These are phyloP conservation scores for Murraya paniculata DNA, from an alignment of 345 rosid species.

Conservation along the genomic window DNA sequence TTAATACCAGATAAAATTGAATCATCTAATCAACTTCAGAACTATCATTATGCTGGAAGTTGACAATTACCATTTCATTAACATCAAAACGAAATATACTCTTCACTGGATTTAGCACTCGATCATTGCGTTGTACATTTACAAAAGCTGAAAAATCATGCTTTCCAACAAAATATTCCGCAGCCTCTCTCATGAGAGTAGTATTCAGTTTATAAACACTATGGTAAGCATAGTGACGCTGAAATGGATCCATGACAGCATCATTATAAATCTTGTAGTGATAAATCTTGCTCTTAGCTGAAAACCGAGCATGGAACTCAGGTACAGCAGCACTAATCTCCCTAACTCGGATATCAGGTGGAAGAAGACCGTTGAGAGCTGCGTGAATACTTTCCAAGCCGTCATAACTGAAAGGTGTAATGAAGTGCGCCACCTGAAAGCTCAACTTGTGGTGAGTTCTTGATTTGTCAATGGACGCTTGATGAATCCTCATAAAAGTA, in stretches of 20 bases:
- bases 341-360: constrained; percentile 73
- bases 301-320: constrained; percentile 88
- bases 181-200: constrained; percentile 64
- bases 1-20: background rate
- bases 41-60: constrained; percentile 2
- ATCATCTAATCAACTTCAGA: constrained; percentile 3
- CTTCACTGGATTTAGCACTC: constrained; percentile 69
- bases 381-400: constrained; percentile 62
- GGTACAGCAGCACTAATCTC: constrained; percentile 74
- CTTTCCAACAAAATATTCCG: constrained; percentile 56
- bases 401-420: constrained; percentile 79
- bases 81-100: constrained; percentile 62
- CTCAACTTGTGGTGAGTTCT: constrained; percentile 21
- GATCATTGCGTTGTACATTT: constrained; percentile 65
- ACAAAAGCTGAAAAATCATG: constrained; percentile 91
- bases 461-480: constrained; percentile 11
- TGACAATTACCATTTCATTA: constrained; percentile 56
- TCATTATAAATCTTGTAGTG: constrained; percentile 76
- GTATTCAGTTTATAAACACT: constrained; percentile 58
- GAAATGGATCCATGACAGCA: constrained; percentile 82
- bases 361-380: constrained; percentile 86
- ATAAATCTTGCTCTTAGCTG: constrained; percentile 68
- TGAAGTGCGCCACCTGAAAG: constrained; percentile 87
- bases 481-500: constrained; percentile 16
- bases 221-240: constrained; percentile 62